Conservation (phyloP, 1,139 yeast genomes). For the Saccharomycopsis hybrid region DNA sequence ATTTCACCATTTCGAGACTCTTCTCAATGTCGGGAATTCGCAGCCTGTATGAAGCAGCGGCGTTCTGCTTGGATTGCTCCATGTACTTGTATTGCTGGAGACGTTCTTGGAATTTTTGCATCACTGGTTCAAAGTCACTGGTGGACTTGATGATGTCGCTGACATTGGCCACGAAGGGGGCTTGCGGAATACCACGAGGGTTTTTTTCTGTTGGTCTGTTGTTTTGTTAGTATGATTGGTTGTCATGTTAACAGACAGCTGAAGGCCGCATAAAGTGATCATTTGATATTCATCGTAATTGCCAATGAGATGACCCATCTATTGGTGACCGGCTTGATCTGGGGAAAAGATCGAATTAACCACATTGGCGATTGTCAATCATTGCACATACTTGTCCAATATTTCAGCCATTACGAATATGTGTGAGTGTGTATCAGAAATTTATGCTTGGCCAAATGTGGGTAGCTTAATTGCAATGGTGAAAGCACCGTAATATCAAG, state of each 20-base stretch:
- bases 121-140: constrained; percentile 64
- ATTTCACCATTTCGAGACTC: constrained; percentile 66
- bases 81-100: constrained; percentile 76
- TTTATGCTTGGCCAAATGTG: too few species aligned
- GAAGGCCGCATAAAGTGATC: too few species aligned
- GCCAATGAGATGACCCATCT: too few species aligned
- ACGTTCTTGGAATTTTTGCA: constrained; percentile 72
- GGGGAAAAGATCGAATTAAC: too few species aligned
- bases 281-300: too few species aligned
- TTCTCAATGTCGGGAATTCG: constrained; percentile 90
- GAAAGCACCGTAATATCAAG: too few species aligned
- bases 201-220: constrained; percentile 40
- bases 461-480: too few species aligned
- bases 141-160: constrained; percentile 63
- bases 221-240: too few species aligned
- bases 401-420: constrained; percentile 18
- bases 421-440: too few species aligned
- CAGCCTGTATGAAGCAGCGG: constrained; percentile 56
- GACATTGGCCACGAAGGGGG: constrained; percentile 86
- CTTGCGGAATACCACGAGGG: constrained; percentile 94
- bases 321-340: too few species aligned
- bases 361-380: too few species aligned
- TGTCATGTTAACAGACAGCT: too few species aligned
- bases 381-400: constrained; percentile 14
- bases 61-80: constrained; percentile 74